Evolutionary conservation across 257 asterid species (phyloP).

Genomic region (Mentha longifolia): DNA sequence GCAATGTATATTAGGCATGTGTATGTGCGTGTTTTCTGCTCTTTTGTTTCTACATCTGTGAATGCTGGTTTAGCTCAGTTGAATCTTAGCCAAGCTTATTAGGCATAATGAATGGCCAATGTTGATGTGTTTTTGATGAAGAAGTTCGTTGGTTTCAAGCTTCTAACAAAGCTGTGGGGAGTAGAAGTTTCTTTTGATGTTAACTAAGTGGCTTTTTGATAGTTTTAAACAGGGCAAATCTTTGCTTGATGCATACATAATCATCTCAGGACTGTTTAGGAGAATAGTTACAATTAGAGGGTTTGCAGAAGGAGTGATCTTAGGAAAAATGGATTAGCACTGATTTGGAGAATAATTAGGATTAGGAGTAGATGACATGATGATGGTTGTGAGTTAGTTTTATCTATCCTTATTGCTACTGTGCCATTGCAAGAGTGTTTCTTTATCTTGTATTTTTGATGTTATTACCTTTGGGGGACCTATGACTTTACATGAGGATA

Average conservation of each 20-base stretch:
- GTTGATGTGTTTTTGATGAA: neutral
- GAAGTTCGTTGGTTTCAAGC: neutral
- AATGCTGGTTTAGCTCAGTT: conserved; percentile 2
- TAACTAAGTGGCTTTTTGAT: neutral
- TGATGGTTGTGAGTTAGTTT: neutral
- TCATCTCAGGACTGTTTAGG: too few species aligned
- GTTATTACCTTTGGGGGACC: neutral
- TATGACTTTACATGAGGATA: neutral
- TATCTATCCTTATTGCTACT: neutral
- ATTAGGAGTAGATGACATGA: neutral
- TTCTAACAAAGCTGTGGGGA: neutral
- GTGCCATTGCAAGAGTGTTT: neutral
- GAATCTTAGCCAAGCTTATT: conserved; percentile 11
- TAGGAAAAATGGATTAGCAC: neutral
- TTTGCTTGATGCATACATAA: too few species aligned
- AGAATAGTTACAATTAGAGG: too few species aligned
- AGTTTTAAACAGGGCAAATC: too few species aligned
- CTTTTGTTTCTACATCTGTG: neutral
- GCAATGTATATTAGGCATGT: neutral
- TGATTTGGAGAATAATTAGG: neutral
- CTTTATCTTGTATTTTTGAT: neutral
- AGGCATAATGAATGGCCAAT: neutral
- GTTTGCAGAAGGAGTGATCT: too few species aligned
- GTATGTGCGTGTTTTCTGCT: neutral
- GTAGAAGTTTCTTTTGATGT: neutral